Evolutionary conservation across 1,139 yeast genomes (phyloP).

Genomic region (Candida buenavistaensis): DNA sequence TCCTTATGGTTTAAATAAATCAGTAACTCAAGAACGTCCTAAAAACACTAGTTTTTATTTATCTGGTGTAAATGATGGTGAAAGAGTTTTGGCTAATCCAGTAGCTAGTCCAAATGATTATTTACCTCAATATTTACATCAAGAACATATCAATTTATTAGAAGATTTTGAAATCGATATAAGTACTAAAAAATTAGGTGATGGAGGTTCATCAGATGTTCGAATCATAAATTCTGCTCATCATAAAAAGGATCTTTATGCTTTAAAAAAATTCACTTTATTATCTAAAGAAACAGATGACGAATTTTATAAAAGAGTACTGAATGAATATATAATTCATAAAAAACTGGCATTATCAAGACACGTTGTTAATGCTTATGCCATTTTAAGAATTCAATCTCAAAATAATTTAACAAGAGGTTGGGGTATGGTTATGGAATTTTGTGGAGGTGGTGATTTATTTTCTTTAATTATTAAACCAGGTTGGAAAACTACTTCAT

Average conservation of each 20-base stretch:
- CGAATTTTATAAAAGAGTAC: conserved; percentile 65
- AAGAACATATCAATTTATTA: conserved; percentile 50
- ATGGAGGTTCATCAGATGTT: conserved; percentile 75
- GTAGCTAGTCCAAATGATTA: conserved; percentile 67
- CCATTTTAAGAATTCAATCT: conserved; percentile 58
- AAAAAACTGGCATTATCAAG: conserved; percentile 50
- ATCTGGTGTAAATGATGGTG: conserved; percentile 36
- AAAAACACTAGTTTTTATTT: conserved; percentile 43
- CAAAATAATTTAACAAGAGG: conserved; percentile 57
- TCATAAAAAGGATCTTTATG: conserved; percentile 46
- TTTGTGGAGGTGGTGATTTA: conserved; percentile 57
- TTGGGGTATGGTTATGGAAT: conserved; percentile 77
- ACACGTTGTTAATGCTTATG: conserved; percentile 60
- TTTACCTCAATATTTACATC: conserved; percentile 56
- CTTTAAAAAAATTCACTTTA: conserved; percentile 66
- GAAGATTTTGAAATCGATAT: conserved; percentile 60
- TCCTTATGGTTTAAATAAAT: conserved; percentile 46
- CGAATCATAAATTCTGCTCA: conserved; percentile 44
- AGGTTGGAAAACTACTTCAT: conserved; percentile 48
- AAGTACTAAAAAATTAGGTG: conserved; percentile 55
- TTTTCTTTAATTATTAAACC: conserved; percentile 44
- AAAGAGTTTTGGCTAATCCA: conserved; percentile 58
- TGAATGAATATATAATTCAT: conserved; percentile 63
- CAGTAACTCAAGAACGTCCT: conserved; percentile 35
- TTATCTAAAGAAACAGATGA: conserved; percentile 61